Base-by-base conservation (phyloP, 345 rosid genomes). In the Rhodamnia rubescens region DNA sequence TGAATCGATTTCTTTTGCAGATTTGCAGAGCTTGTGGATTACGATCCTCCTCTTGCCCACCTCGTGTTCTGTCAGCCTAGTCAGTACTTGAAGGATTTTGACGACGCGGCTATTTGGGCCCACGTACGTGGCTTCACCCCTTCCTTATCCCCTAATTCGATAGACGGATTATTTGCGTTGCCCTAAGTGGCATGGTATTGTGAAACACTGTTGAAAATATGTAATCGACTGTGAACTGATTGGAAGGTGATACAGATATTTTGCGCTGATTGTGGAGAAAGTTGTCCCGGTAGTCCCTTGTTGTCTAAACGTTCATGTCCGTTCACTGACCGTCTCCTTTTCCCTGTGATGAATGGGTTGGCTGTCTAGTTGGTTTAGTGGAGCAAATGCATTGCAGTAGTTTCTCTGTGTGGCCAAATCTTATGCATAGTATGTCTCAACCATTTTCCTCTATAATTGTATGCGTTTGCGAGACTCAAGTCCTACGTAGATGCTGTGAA, bases 81-180 rank as follows among this genome's bases (percentile, higher is more conserved):
- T 53, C 88, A 85, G 84, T 92, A 88, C 75, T 91, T 97, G 89
- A 92, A 91, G 18, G 91, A 74, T 80, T 92, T 95, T 42, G 94
- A 97, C 88, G 92, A 90, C 24, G 95, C 97, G 9, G 98, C 98
- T 53, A 44, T 94, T 84, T 87, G 94, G 92, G 98, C 99, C 87
- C 96, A 93, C 82, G 99, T 95, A 90, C 64, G 92, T 11, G 29
- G 83, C 49, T 11, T 18, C 3, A 9, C 44, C 64, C 47, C 82
- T 42, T 42, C 44, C 44, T 42, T 42, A 42, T 26, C 16, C 29
- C 74, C n/a, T 27, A 22, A 40, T n/a, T 42, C 13, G 59, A 40
- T n/a, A 36, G 54, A 52, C 5, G 54, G 18, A 18, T 57, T 22
- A 24, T 36, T 22, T 36, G 80, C 1, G 80, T 2, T 36, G 80